Evolutionary conservation across 2,329 filamentous ascomycete genomes (phyloP), one percentile per base, ranked within the genome.

Genomic region (Venturia oleaginea): DNA sequence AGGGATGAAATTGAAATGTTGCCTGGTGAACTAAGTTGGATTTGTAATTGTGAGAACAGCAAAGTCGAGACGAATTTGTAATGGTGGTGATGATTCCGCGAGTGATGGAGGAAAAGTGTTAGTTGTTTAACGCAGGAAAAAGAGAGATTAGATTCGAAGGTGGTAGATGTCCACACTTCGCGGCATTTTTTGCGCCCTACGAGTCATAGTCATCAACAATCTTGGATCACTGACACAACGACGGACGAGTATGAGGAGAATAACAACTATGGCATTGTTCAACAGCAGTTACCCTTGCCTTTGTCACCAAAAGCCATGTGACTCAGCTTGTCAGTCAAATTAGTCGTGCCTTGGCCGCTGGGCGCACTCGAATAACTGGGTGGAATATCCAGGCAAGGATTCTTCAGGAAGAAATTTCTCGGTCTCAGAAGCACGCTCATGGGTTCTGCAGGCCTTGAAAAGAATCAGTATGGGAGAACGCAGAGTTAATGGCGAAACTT

Each of bases 391-490:
- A 95, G 78, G 64, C 85, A 88, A 2, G 91, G 91, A 72, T 93
- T 95, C 69, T 84, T 82, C 27, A 81, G 77, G 76, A 95, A 96
- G 82, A 95, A 95, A 78, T 95, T 88, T 51, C 91, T 79, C 3
- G 91, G 91, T 38, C 90, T 80, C 48, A 95, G 79, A 42, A 95
- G 81, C 69, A 96, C 78, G 1, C 86, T 90, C 83, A 96, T 92
- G 0, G 90, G 89, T 79, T 80, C 76, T 48, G 51, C 51, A 66
- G 2, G 87, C 86, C 77, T 92, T 89, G 0, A 4, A 17, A 37
- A 27, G 34, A 17, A 40, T 60, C n/a, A 60, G 59, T 27, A 59
- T 37, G 30, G 30, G 32, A 7, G 22, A 17, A 4, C 11, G 2
- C 13, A 34, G 19, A n/a, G 8, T 34, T 57, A 30, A 13, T 40